A percentile compares a stretch with the other conserved stretches of the same genome.
Conservation (phyloP, 371 early-diverging fungal genomes). For the Dinochytrium kinnereticum region DNA sequence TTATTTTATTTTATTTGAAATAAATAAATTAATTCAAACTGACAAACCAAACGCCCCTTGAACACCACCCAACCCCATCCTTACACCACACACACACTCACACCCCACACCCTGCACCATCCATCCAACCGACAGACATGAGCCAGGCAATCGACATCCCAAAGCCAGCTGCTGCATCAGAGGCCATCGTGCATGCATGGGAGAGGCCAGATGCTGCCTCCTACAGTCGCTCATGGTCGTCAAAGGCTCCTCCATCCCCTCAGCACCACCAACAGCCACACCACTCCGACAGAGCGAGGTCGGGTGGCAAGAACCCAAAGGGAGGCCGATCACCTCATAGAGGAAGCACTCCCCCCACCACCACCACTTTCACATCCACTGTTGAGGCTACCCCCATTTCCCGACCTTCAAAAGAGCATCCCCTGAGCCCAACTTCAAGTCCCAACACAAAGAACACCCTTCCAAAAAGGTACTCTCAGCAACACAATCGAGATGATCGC, state of each 20-base stretch:
- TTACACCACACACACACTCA: too few relatives aligned
- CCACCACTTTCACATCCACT: neutral
- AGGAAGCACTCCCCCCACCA: neutral
- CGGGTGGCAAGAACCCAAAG: neutral
- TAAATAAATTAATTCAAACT: too few relatives aligned
- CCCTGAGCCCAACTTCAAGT: slow-evolving; percentile 2
- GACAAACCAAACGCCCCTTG: too few relatives aligned
- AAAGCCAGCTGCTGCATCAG: neutral
- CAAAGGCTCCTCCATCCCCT: neutral
- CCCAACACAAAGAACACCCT: neutral
- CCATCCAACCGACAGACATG: neutral
- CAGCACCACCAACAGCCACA: neutral
- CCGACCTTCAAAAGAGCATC: neutral
- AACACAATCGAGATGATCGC: too few relatives aligned
- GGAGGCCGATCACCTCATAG: slow-evolving; percentile 6
- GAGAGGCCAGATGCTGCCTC: neutral
- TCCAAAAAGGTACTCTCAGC: too few relatives aligned
- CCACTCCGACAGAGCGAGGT: neutral
- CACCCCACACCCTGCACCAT: neutral
- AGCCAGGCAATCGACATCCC: neutral
- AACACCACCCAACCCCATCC: neutral
- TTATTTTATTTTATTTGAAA: too few relatives aligned
- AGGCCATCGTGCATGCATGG: slow-evolving; percentile 5
- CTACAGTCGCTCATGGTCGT: neutral
- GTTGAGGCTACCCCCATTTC: neutral